phyloP scores from a whole-genome alignment of 805 yeast species.

The Tetrapisispora namnaoensis region DNA sequence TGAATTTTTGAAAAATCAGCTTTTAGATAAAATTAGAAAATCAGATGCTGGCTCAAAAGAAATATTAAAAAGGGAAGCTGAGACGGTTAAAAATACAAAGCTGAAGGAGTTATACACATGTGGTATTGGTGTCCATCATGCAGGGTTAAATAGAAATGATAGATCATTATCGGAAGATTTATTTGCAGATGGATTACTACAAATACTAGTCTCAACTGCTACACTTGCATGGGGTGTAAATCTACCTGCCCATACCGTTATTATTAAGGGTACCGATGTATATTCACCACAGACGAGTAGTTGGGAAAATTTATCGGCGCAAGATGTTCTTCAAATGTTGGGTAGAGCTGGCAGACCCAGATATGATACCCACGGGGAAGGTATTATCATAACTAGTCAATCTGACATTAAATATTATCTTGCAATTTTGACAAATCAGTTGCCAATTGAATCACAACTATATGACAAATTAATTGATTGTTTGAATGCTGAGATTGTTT shows the following conservation, averaged over 20 bases:
- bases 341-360: slow-evolving; percentile 98
- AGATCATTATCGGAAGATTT: slow-evolving; percentile 73
- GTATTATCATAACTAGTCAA: slow-evolving; percentile 82
- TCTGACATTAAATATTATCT: slow-evolving; percentile 79
- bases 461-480: slow-evolving; percentile 60
- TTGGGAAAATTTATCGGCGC: slow-evolving; percentile 91
- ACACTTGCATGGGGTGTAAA: slow-evolving; percentile 97
- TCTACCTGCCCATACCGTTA: slow-evolving; percentile 89
- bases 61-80: slow-evolving; percentile 55
- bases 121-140: slow-evolving; percentile 89
- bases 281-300: slow-evolving; percentile 84
- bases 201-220: slow-evolving; percentile 80
- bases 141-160: slow-evolving; percentile 69
- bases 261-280: slow-evolving; percentile 86
- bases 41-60: slow-evolving; percentile 48
- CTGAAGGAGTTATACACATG: slow-evolving; percentile 50
- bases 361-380: slow-evolving; percentile 86
- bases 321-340: slow-evolving; percentile 92
- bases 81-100: slow-evolving; percentile 41
- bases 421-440: slow-evolving; percentile 81
- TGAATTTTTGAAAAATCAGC: slow-evolving; percentile 47
- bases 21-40: slow-evolving; percentile 35
- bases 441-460: slow-evolving; percentile 87
- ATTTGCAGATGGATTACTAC: slow-evolving; percentile 81
- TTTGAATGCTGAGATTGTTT: slow-evolving; percentile 78